These are phyloP conservation scores for Solanum pinnatisectum DNA, from an alignment of 257 asterid species.

Conservation along the genomic window DNA sequence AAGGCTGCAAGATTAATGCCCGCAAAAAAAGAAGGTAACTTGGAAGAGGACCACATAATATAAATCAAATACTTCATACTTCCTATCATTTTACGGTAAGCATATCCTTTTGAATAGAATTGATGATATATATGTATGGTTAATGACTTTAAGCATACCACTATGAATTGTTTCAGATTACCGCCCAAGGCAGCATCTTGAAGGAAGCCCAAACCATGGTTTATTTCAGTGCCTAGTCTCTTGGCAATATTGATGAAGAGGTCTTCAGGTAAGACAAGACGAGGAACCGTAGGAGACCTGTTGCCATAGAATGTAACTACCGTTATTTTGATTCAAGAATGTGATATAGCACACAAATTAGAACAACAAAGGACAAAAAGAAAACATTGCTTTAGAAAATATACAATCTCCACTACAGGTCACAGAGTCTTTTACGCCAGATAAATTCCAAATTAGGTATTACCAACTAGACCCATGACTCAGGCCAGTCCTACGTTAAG, in stretches of 20 bases:
- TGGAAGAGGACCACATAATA: background rate
- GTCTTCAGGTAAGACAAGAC: constrained; percentile 50
- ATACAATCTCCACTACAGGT: background rate
- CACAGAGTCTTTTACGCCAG: background rate
- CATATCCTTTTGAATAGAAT: background rate
- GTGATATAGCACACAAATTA: background rate
- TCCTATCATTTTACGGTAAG: background rate
- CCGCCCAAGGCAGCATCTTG: constrained; percentile 63
- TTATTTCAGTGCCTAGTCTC: constrained; percentile 40
- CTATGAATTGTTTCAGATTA: constrained; percentile 47
- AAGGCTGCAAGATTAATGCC: background rate
- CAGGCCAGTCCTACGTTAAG: background rate
- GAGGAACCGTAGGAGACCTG: constrained; percentile 59
- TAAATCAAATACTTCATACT: background rate
- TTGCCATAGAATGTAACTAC: background rate
- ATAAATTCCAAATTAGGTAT: background rate
- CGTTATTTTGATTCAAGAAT: background rate
- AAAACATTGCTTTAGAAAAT: background rate
- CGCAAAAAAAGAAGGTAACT: background rate
- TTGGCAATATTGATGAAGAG: constrained; percentile 42
- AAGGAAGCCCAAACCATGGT: constrained; percentile 37
- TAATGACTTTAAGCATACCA: constrained; percentile 24
- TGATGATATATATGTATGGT: background rate
- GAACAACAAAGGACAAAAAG: background rate
- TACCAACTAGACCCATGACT: background rate